phyloP scores from a whole-genome alignment of 495 filamentous ascomycete species.

The Aspergillus bertholletiae region DNA sequence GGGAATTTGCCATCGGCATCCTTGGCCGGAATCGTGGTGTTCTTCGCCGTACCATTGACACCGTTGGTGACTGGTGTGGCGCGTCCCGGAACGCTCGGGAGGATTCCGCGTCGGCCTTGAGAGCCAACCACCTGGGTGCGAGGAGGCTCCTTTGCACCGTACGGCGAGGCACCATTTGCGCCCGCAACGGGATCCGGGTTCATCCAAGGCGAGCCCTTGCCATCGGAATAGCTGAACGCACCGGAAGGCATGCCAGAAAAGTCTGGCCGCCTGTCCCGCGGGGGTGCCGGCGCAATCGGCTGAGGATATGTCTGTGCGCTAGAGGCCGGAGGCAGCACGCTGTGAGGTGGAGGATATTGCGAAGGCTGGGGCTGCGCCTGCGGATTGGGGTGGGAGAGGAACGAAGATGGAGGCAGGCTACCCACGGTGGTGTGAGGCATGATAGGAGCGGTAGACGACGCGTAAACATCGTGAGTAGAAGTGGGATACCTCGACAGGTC shows the following conservation, averaged over 20 bases:
- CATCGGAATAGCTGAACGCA: conserved; percentile 50
- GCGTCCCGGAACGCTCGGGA: conserved; percentile 85
- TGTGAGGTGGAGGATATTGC: conserved; percentile 59
- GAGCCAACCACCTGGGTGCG: conserved; percentile 90
- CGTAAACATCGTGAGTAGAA: conserved; percentile 60
- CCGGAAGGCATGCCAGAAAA: conserved; percentile 60
- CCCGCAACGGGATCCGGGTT: conserved; percentile 33
- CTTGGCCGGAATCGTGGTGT: conserved; percentile 78
- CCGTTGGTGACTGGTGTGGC: conserved; percentile 60
- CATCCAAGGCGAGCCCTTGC: conserved; percentile 39
- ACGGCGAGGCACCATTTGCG: conserved; percentile 37
- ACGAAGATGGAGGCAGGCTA: conserved; percentile 53
- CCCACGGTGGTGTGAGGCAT: conserved; percentile 55
- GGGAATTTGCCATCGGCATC: conserved; percentile 96
- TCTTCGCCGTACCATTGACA: conserved; percentile 62
- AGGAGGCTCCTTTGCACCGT: conserved; percentile 49
- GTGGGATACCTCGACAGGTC: conserved; percentile 61
- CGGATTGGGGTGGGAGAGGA: conserved; percentile 50
- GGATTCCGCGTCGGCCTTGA: conserved; percentile 81
- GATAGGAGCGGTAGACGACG: conserved; percentile 41
- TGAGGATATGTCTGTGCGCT: conserved; percentile 65
- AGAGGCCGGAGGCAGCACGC: conserved; percentile 62
- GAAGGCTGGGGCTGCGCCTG: conserved; percentile 50
- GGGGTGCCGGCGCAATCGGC: conserved; percentile 67
- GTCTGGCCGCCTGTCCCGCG: conserved; percentile 52